These are phyloP conservation scores for Penicillium chermesinum DNA, from an alignment of 495 filamentous ascomycete species.

Conservation along the genomic window DNA sequence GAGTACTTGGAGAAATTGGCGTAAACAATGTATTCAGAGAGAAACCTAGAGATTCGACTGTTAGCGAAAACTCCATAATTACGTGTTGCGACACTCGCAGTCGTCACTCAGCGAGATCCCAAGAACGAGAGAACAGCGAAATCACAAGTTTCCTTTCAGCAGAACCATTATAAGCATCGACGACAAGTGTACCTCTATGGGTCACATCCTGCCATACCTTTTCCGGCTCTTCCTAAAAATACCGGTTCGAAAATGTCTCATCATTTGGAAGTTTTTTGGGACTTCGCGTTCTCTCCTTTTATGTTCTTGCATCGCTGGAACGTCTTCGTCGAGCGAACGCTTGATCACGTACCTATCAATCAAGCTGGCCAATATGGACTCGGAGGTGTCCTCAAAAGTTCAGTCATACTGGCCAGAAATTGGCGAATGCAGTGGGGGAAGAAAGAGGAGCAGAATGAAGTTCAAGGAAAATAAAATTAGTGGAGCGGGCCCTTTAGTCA, in stretches of 20 bases:
- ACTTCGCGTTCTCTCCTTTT: conserved; percentile 11
- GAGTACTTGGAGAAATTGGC: not conserved
- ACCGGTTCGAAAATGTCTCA: conserved; percentile 43
- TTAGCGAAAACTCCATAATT: not conserved
- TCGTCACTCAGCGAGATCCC: not conserved
- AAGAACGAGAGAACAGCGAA: conserved; percentile 14
- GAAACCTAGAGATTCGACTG: not conserved
- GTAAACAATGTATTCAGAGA: not conserved
- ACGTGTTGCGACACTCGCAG: not conserved
- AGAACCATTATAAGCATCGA: conserved; percentile 53
- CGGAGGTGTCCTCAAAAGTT: not conserved
- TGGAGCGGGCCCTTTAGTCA: not conserved
- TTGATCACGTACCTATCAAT: conserved; percentile 9
- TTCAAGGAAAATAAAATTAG: not conserved
- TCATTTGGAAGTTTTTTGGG: conserved; percentile 32
- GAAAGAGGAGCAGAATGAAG: not conserved
- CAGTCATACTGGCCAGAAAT: not conserved
- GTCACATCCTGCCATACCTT: conserved; percentile 38
- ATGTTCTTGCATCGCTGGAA: not conserved
- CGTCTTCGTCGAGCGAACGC: not conserved
- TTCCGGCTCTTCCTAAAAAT: conserved; percentile 53
- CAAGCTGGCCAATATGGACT: conserved; percentile 3
- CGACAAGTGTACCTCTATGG: conserved; percentile 27
- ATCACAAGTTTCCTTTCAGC: conserved; percentile 31
- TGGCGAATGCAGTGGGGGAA: not conserved